A percentile compares a stretch with the other conserved stretches of the same genome.
Conservation (phyloP, 176 grass and related monocot genomes). For the Carex littledalei region DNA sequence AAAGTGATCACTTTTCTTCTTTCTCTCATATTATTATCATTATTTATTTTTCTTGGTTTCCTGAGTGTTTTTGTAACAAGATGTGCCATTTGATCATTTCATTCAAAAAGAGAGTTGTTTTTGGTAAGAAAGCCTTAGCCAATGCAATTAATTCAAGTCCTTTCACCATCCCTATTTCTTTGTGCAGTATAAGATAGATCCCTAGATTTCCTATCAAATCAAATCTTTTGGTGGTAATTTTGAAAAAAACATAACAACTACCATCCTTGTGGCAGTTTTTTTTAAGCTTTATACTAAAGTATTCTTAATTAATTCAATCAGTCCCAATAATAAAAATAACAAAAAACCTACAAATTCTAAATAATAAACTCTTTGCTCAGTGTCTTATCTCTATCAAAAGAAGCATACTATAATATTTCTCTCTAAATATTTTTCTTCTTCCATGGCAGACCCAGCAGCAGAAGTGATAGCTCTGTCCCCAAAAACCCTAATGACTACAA, state of each 20-base stretch:
- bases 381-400: neutral
- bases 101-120: neutral
- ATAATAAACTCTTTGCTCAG: neutral
- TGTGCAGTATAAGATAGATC: neutral
- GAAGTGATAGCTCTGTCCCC: slow-evolving; percentile 94
- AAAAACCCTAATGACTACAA: slow-evolving; percentile 93
- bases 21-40: no score
- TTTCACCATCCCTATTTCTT: slow-evolving; percentile 1
- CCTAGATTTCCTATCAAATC: slow-evolving; percentile 10
- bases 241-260: neutral
- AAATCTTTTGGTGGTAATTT: neutral
- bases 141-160: neutral
- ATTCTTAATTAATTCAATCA: neutral
- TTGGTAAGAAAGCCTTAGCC: neutral
- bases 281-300: neutral
- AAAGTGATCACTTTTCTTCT: slow-evolving; percentile 4
- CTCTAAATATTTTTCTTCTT: neutral
- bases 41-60: neutral
- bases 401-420: neutral
- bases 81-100: neutral
- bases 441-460: slow-evolving; percentile 59
- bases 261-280: neutral
- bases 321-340: neutral
- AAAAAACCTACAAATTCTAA: neutral
- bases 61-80: neutral